Base-by-base conservation (phyloP, 805 yeast species). In the Yarrowia hollandica region DNA sequence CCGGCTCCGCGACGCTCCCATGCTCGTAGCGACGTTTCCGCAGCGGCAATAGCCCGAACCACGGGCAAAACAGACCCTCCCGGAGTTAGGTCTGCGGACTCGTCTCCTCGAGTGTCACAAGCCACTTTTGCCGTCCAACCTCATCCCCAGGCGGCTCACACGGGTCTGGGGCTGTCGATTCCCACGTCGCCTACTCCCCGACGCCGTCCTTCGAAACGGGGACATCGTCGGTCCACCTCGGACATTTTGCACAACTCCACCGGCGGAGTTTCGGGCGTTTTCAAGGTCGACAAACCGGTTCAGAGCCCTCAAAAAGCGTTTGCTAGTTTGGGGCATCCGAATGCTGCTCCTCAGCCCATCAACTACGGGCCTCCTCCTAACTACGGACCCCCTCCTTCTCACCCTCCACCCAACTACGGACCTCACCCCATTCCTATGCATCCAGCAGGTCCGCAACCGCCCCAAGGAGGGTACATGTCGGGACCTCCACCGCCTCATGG, bases 191-290 rank as follows among this genome's bases (percentile, higher is more conserved):
- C 38, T 4, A 31, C 55, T 2, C 55, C 55, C 0, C 9, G 55
- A n/a, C n/a, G 39, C n/a, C 38, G 55, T 0, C 55, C 55, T 1
- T 16, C 31, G 6, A 48, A 33, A 15, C 21, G 39, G 10, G 55
- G 55, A 6, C 55, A 48, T 15, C 5, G 55, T 6, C 22, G 55
- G 4, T 7, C 39, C 3, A 48, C 55, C 22, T 48, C 55, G 15
- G 55, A 48, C 30, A 48, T 48, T 15, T 12, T 48, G 12, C 55
- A 48, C 22, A 48, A 48, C 30, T 30, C 55, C 12, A 12, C 30
- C 4, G 39, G 39, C 3, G 55, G 55, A n/a, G 55, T 48, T 2
- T 44, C 52, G 22, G 39, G 39, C 14, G 55, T 48, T 2, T 48
- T 48, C 30, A 48, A 48, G 39, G 55, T 48, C 5, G 55, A 48